Evolutionary conservation across 306 rosid genomes (phyloP).

Genomic region (Quercus wislizeni): DNA sequence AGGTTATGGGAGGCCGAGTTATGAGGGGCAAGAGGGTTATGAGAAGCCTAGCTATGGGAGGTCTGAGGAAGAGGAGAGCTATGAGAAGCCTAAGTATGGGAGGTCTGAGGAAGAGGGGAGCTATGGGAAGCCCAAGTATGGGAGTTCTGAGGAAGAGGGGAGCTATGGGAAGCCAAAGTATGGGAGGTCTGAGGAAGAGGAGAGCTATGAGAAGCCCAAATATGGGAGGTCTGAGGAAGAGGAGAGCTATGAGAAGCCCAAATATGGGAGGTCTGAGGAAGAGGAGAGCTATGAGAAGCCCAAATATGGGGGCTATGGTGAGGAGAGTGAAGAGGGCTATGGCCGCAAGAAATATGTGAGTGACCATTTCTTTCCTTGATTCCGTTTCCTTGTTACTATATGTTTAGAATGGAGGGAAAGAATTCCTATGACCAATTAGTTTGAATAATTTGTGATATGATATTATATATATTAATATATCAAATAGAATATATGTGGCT

Average conservation of each 20-base stretch:
- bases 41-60: not conserved
- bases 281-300: slow-evolving; percentile 37
- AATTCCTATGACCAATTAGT: too few species aligned
- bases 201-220: not conserved
- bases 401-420: not conserved
- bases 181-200: not conserved
- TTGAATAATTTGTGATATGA: not conserved
- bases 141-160: slow-evolving; percentile 42
- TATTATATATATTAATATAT: not conserved
- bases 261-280: slow-evolving; percentile 18
- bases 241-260: slow-evolving; percentile 35
- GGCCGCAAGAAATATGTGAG: slow-evolving; percentile 86
- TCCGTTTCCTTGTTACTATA: not conserved
- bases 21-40: not conserved
- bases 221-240: slow-evolving; percentile 37
- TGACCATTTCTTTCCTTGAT: not conserved
- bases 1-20: slow-evolving; percentile 19
- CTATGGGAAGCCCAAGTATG: slow-evolving; percentile 31
- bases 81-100: slow-evolving; percentile 30
- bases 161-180: not conserved
- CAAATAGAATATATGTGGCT: too few species aligned
- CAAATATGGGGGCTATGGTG: slow-evolving; percentile 44
- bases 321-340: slow-evolving; percentile 56
- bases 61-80: slow-evolving; percentile 29
- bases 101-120: slow-evolving; percentile 34